These are phyloP conservation scores for Phlyctochytrium arcticum DNA, from an alignment of 192 early-diverging fungal genomes.

Conservation along the genomic window DNA sequence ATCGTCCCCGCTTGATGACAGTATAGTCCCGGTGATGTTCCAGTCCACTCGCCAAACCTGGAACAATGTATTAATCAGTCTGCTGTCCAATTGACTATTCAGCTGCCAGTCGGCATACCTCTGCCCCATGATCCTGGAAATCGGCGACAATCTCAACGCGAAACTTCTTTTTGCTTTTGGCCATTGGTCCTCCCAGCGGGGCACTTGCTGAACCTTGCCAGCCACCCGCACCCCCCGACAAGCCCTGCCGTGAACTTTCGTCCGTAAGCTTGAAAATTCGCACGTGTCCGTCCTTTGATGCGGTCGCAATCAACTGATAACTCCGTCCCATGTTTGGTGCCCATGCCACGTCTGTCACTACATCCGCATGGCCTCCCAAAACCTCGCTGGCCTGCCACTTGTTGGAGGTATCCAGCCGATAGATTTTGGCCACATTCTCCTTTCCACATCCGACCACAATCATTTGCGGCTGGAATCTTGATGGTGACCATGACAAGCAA, in stretches of 20 bases:
- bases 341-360: slow-evolving; percentile 65
- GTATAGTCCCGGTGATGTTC: slow-evolving; percentile 80
- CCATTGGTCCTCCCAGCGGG: background rate
- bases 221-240: slow-evolving; percentile 2
- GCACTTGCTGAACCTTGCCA: background rate
- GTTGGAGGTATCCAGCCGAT: slow-evolving; percentile 27
- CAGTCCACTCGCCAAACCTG: slow-evolving; percentile 81
- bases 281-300: slow-evolving; percentile 69
- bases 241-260: slow-evolving; percentile 17
- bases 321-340: slow-evolving; percentile 52
- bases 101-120: slow-evolving; percentile 20
- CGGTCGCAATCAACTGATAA: slow-evolving; percentile 82
- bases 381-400: slow-evolving; percentile 61
- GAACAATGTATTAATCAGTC: slow-evolving; percentile 1
- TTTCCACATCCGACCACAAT: slow-evolving; percentile 84
- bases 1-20: slow-evolving; percentile 77
- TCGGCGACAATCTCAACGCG: slow-evolving; percentile 52
- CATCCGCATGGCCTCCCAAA: slow-evolving; percentile 57
- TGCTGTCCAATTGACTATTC: no score
- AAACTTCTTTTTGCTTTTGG: slow-evolving; percentile 17
- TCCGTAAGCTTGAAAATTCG: slow-evolving; percentile 71
- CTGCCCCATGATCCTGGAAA: slow-evolving; percentile 63
- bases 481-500: slow-evolving; percentile 85
- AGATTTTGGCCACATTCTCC: slow-evolving; percentile 64
- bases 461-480: slow-evolving; percentile 68